Percentiles rank a stretch among this genome's conserved stretches.
phyloP scores from a whole-genome alignment of 768 basidiomycete genomes.

The Termitomyces sp. region DNA sequence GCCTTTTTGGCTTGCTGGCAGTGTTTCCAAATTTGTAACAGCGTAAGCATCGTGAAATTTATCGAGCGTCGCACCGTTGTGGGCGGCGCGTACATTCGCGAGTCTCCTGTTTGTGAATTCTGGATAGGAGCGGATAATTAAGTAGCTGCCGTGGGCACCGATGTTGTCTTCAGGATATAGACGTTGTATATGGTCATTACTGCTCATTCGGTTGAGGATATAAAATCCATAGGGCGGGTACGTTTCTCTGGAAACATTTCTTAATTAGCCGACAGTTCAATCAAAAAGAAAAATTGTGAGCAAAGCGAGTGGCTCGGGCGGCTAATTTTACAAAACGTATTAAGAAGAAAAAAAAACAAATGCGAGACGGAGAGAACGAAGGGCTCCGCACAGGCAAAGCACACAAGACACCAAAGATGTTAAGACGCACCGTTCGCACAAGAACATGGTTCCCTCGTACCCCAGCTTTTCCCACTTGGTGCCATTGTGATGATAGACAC shows the following conservation, averaged over 20 bases:
- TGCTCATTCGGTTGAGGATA: constrained; percentile 77
- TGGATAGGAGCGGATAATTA: constrained; percentile 72
- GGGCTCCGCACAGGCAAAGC: not conserved
- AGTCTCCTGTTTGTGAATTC: constrained; percentile 54
- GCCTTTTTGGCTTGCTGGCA: constrained; percentile 48
- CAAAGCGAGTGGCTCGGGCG: not conserved
- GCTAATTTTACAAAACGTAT: too few species aligned
- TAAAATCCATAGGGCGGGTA: constrained; percentile 85
- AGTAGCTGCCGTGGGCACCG: constrained; percentile 52
- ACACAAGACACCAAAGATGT: not conserved
- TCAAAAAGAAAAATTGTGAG: not conserved
- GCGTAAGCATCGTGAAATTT: constrained; percentile 49
- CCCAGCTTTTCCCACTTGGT: constrained; percentile 80
- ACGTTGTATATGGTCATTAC: constrained; percentile 69
- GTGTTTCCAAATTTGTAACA: constrained; percentile 37
- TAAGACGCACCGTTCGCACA: constrained; percentile 70
- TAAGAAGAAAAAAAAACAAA: not conserved
- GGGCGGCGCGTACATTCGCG: constrained; percentile 25
- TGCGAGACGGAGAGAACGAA: not conserved
- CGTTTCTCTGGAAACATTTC: constrained; percentile 41
- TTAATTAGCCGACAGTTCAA: constrained; percentile 3
- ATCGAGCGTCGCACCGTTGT: constrained; percentile 26
- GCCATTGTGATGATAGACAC: constrained; percentile 71
- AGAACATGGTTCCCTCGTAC: constrained; percentile 84
- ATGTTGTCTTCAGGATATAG: constrained; percentile 78